These are phyloP conservation scores for Hibiscus trionum DNA, from an alignment of 345 rosid genomes.

Conservation along the genomic window DNA sequence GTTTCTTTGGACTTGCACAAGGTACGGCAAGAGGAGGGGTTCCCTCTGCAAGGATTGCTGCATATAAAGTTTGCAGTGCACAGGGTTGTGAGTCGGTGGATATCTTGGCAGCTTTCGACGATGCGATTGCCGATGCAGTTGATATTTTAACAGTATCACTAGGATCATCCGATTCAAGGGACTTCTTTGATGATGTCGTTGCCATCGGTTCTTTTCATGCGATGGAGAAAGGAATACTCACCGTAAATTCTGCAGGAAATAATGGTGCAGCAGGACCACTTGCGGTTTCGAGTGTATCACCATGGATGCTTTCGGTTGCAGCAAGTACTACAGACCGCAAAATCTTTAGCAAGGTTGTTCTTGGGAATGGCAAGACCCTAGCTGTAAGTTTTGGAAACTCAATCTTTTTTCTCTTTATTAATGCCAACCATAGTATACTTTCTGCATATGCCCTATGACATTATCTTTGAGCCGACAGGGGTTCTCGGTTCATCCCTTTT, in stretches of 20 bases:
- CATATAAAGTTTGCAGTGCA: slow-evolving; percentile 27
- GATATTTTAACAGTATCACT: slow-evolving; percentile 27
- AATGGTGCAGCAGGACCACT: slow-evolving; percentile 13
- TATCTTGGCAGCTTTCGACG: slow-evolving; percentile 31
- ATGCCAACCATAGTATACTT: neutral
- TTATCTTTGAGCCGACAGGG: slow-evolving; percentile 23
- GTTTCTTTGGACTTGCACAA: slow-evolving; percentile 37
- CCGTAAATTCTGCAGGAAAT: slow-evolving; percentile 30
- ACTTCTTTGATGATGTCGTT: slow-evolving; percentile 1
- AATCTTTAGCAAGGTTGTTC: slow-evolving; percentile 41
- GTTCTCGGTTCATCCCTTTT: slow-evolving; percentile 39
- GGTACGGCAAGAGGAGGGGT: slow-evolving; percentile 60
- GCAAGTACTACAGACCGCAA: slow-evolving; percentile 58
- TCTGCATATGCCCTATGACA: neutral
- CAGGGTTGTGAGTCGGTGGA: slow-evolving; percentile 2
- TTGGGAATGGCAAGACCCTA: slow-evolving; percentile 44
- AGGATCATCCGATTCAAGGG: neutral
- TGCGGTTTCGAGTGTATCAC: slow-evolving; percentile 54
- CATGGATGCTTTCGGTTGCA: slow-evolving; percentile 76
- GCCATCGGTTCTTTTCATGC: slow-evolving; percentile 45
- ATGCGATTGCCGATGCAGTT: slow-evolving; percentile 40
- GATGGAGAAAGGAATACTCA: slow-evolving; percentile 37
- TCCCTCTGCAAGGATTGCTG: slow-evolving; percentile 52
- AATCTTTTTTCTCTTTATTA: neutral
- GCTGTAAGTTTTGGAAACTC: slow-evolving; percentile 24